These are phyloP conservation scores for Urochloa ruziziensis DNA, from an alignment of 176 grass and related monocot genomes.

Conservation along the genomic window DNA sequence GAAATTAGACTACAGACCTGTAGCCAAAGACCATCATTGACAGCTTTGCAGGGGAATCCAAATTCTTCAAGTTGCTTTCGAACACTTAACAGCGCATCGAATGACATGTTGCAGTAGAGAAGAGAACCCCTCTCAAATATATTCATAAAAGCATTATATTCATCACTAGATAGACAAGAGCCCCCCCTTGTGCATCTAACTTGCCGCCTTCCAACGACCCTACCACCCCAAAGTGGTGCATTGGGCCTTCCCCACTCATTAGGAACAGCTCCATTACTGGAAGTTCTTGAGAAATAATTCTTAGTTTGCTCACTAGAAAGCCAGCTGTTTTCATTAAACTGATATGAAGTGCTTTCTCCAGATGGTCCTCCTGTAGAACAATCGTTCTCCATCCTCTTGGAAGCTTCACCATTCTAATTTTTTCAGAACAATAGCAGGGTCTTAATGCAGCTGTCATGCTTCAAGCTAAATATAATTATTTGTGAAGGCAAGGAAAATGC, in stretches of 20 bases:
- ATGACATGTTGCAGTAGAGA: slow-evolving; percentile 98
- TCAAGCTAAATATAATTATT: slow-evolving; percentile 15
- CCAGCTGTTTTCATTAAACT: slow-evolving; percentile 68
- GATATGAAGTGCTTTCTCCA: slow-evolving; percentile 59
- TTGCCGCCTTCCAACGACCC: slow-evolving; percentile 68
- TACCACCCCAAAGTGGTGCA: slow-evolving; percentile 79
- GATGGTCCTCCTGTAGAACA: slow-evolving; percentile 60
- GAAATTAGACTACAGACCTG: slow-evolving; percentile 54
- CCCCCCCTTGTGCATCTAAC: slow-evolving; percentile 59
- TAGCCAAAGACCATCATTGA: slow-evolving; percentile 97
- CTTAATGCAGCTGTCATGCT: slow-evolving; percentile 20
- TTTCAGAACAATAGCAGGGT: slow-evolving; percentile 39
- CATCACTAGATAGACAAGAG: slow-evolving; percentile 72
- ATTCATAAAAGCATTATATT: slow-evolving; percentile 89
- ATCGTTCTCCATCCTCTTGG: slow-evolving; percentile 43
- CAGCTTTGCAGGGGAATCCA: slow-evolving; percentile 97
- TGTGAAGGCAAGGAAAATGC: background rate
- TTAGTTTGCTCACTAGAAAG: slow-evolving; percentile 56
- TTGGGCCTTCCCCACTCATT: slow-evolving; percentile 65
- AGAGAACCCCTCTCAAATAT: slow-evolving; percentile 97
- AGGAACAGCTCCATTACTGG: slow-evolving; percentile 41
- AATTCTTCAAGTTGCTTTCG: slow-evolving; percentile 97
- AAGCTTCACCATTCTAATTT: slow-evolving; percentile 54
- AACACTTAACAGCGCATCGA: slow-evolving; percentile 86
- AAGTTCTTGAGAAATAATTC: slow-evolving; percentile 56